Evolutionary conservation across 129 eudicot species (phyloP).

Genomic region (Dittrichia graveolens): DNA sequence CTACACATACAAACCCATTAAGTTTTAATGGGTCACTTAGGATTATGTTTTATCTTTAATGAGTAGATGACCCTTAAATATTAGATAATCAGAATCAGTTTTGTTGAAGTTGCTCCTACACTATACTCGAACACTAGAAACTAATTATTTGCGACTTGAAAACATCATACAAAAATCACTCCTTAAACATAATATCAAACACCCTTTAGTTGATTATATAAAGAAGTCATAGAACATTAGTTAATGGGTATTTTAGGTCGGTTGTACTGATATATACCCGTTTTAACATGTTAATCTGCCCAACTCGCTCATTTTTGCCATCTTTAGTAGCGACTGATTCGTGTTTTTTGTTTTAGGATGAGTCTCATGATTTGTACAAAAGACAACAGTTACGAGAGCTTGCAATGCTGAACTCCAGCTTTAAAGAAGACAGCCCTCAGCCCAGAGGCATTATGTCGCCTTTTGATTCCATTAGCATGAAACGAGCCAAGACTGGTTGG

Average conservation of each 20-base stretch:
- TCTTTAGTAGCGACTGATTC: too few species aligned
- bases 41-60: background rate
- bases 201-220: too few species aligned
- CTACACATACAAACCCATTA: background rate
- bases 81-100: too few species aligned
- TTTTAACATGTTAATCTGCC: background rate
- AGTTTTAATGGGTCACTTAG: background rate
- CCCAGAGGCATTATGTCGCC: slow-evolving; percentile 89
- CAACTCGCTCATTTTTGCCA: background rate
- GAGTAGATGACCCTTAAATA: too few species aligned
- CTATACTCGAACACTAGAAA: too few species aligned
- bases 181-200: too few species aligned
- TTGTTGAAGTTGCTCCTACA: too few species aligned
- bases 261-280: background rate
- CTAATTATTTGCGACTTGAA: too few species aligned
- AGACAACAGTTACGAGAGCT: slow-evolving; percentile 85
- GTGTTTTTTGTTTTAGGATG: slow-evolving; percentile 47
- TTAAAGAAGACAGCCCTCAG: slow-evolving; percentile 82
- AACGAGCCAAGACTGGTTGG: slow-evolving; percentile 80
- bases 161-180: too few species aligned
- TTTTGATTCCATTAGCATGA: slow-evolving; percentile 66
- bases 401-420: slow-evolving; percentile 65
- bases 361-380: slow-evolving; percentile 76
- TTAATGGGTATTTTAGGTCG: background rate
- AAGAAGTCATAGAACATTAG: too few species aligned